Base-by-base conservation (phyloP, 768 basidiomycete species). In the Leucocoprinus leucothites region DNA sequence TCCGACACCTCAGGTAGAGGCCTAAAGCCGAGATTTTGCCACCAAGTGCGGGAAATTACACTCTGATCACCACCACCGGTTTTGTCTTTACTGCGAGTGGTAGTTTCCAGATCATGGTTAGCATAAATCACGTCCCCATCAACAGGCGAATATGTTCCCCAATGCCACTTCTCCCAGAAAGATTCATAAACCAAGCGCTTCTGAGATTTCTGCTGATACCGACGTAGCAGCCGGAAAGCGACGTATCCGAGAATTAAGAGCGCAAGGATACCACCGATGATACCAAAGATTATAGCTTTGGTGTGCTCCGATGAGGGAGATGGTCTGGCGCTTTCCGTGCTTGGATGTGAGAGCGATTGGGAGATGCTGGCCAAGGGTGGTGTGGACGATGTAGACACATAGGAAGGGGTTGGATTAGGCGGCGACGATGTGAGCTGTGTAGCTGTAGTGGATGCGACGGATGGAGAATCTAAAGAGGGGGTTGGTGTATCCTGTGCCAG, bases 101-200 rank as follows among this genome's bases (percentile, higher is more conserved):
- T 38, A 11, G 16, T 11, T n/a, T n/a, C n/a, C n/a, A n/a, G n/a
- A n/a, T n/a, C n/a, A n/a, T 47, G 28, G 25, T 11, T 24, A 22
- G 40, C n/a, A 35, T 31, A n/a, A 22, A 22, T 26, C 3, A n/a
- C 21, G n/a, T 44, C 41, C 6, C 6, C 28, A 24, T 53, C 38
- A 16, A 53, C 42, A 2, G 31, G 42, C 0, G 51, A 53, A 45
- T 53, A 53, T 1, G 28, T 19, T 14, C 43, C 22, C 51, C 28
- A 53, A 36, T 45, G 25, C 51, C 51, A 53, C 25, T 36, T 53
- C 41, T 34, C 28, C 51, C 51, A 53, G 22, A 53, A 53, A 0
- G 42, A 47, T 2, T 47, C 25, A 2, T 47, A n/a, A 47, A 16
- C 22, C 31, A 14, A 22, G 34, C 35, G 13, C 13, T 35, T 49